Conservation (phyloP, 208 protist genomes). For the Acanthamoeba culbertsoni region DNA sequence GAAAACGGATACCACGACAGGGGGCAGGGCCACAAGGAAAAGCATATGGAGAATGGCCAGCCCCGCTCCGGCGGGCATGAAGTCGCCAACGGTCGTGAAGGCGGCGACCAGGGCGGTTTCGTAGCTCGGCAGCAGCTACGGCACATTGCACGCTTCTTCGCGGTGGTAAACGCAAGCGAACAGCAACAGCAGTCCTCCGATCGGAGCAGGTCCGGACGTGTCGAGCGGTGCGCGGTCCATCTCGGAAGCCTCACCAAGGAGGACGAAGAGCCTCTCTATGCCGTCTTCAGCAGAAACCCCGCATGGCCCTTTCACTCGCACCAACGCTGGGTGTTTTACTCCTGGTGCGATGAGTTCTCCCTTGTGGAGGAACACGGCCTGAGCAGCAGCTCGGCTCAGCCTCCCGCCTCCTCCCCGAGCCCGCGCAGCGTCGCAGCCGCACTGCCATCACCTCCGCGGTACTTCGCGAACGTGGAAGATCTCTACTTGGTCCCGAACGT, state of each 20-base stretch:
- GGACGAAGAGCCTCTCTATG: constrained; percentile 43
- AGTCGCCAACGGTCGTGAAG: background rate
- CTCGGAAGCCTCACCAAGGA: constrained; percentile 39
- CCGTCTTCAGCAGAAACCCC: background rate
- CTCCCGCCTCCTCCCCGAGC: background rate
- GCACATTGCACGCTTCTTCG: constrained; percentile 23
- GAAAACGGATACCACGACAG: constrained; percentile 9
- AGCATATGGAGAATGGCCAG: background rate
- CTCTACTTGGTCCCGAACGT: background rate
- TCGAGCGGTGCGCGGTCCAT: constrained; percentile 12
- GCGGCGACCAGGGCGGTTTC: background rate
- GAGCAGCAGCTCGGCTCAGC: background rate
- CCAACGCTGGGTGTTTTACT: background rate
- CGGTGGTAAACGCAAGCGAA: background rate
- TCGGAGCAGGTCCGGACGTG: no score
- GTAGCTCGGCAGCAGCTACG: background rate
- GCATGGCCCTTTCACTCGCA: background rate
- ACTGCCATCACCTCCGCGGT: constrained; percentile 4
- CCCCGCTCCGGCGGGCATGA: background rate
- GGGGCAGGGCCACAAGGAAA: background rate
- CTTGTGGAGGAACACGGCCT: background rate
- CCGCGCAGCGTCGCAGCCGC: background rate
- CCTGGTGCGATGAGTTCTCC: background rate
- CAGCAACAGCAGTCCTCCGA: no score
- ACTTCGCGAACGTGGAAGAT: constrained; percentile 13